Evolutionary conservation across 2,329 filamentous ascomycete genomes (phyloP), one percentile per base, ranked within the genome.

Genomic region (Septoria linicola): DNA sequence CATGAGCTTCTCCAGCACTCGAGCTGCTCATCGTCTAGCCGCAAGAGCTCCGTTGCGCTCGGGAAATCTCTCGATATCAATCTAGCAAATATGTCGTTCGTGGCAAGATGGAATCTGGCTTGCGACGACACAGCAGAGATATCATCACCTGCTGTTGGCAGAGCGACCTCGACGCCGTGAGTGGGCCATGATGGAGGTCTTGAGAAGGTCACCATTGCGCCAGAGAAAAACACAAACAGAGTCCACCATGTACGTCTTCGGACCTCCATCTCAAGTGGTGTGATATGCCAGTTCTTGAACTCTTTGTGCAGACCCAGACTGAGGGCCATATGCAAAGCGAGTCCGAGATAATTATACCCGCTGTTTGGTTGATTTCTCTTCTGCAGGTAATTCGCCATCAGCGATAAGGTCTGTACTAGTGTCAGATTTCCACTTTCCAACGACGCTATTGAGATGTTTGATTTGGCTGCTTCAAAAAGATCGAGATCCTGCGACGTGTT

Each of bases 281-380:
- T 70, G 35, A 74, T 74, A 30, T 75, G 69, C 72, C 73, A 75
- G 8, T 70, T 69, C 13, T 69, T 70, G 49, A 78, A 76, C 52
- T 77, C 75, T 52, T 76, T 76, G 53, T 78, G 75, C n/a, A 78
- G 65, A 1, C 75, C 75, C 11, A 78, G 61, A 30, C 74, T 74
- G 66, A 77, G 73, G 1, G 76, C 74, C 71, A 77, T 76, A 39
- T 73, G 66, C 17, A 75, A 67, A n/a, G 74, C 74, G 13, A 78
- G 58, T 1, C 76, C 76, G 6, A 76, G 60, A 53, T 75, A 76
- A 41, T 75, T 77, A 66, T 73, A 78, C 7, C 74, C 75, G 6
- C 70, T 74, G 55, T 78, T 78, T 2, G 76, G 76, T 52, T 76
- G 76, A 59, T 77, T 74, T 21, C 73, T 68, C 58, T 78, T 78